Conservation (phyloP, 1,284 basidiomycete genomes). For the Malassezia equina region DNA sequence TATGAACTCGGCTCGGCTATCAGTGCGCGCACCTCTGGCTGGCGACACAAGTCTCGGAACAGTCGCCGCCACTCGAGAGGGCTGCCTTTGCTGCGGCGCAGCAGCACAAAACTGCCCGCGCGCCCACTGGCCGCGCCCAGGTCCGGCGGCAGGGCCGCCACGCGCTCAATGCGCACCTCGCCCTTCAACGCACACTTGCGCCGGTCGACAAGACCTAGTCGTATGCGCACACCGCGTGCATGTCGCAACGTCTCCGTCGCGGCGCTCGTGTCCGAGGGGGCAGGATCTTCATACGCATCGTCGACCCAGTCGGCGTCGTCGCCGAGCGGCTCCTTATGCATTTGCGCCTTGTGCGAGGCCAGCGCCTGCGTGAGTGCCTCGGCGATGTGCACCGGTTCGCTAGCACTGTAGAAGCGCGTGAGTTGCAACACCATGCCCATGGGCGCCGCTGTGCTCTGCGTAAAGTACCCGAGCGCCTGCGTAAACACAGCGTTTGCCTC, state of each 20-base stretch:
- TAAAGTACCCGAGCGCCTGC: slow-evolving; percentile 35
- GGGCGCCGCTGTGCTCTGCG: slow-evolving; percentile 13
- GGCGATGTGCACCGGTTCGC: slow-evolving; percentile 22
- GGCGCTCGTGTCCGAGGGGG: background rate
- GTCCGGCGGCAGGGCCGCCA: slow-evolving; percentile 13
- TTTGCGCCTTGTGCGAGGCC: slow-evolving; percentile 24
- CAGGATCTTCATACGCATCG: slow-evolving; percentile 26
- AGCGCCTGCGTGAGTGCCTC: slow-evolving; percentile 21
- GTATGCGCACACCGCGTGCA: slow-evolving; percentile 32
- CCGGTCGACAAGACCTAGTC: slow-evolving; percentile 36
- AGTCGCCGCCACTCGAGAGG: slow-evolving; percentile 49
- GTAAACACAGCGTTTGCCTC: slow-evolving; percentile 25
- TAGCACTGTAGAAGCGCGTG: slow-evolving; percentile 40
- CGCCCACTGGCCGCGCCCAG: slow-evolving; percentile 5
- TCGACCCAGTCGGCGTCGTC: slow-evolving; percentile 29
- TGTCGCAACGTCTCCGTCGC: background rate
- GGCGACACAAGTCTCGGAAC: slow-evolving; percentile 32
- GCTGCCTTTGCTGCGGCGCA: slow-evolving; percentile 47
- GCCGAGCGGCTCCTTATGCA: slow-evolving; percentile 27
- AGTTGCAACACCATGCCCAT: slow-evolving; percentile 35
- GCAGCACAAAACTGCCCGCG: slow-evolving; percentile 30
- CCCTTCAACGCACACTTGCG: slow-evolving; percentile 44
- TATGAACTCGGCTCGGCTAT: background rate
- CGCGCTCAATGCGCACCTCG: slow-evolving; percentile 36
- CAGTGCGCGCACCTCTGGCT: slow-evolving; percentile 6